Base-by-base conservation (phyloP, 176 grass and related monocot genomes). In the Echinochloa phyllopogon region DNA sequence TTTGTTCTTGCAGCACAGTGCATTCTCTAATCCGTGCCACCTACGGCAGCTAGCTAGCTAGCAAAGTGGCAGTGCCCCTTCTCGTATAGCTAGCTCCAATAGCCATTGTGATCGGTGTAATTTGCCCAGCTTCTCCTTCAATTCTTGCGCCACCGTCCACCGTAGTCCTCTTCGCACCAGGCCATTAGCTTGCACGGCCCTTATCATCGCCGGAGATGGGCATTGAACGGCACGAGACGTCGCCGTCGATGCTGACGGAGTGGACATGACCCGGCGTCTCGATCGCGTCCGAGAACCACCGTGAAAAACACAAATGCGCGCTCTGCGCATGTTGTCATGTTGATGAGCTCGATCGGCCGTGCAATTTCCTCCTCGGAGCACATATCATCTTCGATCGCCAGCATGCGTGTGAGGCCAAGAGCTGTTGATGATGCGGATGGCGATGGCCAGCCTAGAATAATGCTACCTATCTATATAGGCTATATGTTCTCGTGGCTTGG, bases 1-100 rank as follows among this genome's bases (percentile, higher is more conserved):
- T 73, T 83, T 78, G 73, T 78, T 78, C 80, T 58, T 52, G 63
- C 41, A 59, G 84, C 41, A 39, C 71, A 64, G 67, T 70, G 73
- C 71, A 24, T 65, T 69, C 41, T 49, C 50, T 29, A 58, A 58
- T 69, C 25, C 61, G 72, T 76, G 18, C 58, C 68, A 72, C 66
- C 81, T 84, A 79, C 37, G 0, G 18, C 47, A 67, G 27, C 20
- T 14, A 51, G 24, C 11, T 25, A 47, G 21, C 69, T 57, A 50
- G 24, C 15, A 17, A 8, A 55, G 49, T 51, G 24, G 18, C 63
- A 18, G 63, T 66, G 15, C 10, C 12, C 21, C n/a, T 6, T 37
- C 25, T 20, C 18, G 53, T 56, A n/a, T n/a, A 57, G 47, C 47
- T n/a, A 49, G 25, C 14, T 17, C 70, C 61, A 5, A 38, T 45